These are phyloP conservation scores for Citrus australasica DNA, from an alignment of 345 rosid species.

Conservation along the genomic window DNA sequence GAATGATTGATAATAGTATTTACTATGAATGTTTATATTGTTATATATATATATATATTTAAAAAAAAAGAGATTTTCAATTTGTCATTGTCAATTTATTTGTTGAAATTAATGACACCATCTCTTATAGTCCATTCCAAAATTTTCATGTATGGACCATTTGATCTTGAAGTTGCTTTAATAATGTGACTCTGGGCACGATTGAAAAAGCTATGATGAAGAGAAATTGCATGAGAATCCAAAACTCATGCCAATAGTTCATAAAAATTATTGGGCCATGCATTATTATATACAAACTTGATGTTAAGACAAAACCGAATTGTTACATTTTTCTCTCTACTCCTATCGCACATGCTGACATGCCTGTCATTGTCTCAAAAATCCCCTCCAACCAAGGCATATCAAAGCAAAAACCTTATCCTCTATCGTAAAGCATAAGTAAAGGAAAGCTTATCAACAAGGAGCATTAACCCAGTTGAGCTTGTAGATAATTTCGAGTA, in stretches of 20 bases:
- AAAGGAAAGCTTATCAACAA: conserved; percentile 26
- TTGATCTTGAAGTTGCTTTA: neutral
- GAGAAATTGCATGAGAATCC: neutral
- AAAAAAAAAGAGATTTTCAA: neutral
- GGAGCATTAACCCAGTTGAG: neutral
- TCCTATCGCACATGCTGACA: neutral
- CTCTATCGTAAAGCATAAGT: neutral
- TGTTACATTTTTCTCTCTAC: neutral
- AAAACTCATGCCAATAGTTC: too few relatives aligned
- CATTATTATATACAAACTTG: neutral
- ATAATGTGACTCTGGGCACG: neutral
- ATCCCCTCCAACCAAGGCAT: conserved; percentile 20
- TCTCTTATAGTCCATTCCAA: neutral
- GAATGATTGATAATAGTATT: neutral
- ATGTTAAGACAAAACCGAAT: neutral
- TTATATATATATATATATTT: too few relatives aligned
- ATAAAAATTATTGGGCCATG: neutral
- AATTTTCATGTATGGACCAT: neutral
- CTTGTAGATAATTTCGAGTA: neutral
- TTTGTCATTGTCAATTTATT: neutral
- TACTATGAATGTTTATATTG: neutral
- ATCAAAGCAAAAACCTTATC: conserved; percentile 35
- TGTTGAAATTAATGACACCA: neutral
- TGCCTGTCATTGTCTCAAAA: conserved; percentile 15
- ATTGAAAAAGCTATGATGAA: neutral